Conservation (phyloP, 805 yeast species). For the Yarrowia yakushimensis region DNA sequence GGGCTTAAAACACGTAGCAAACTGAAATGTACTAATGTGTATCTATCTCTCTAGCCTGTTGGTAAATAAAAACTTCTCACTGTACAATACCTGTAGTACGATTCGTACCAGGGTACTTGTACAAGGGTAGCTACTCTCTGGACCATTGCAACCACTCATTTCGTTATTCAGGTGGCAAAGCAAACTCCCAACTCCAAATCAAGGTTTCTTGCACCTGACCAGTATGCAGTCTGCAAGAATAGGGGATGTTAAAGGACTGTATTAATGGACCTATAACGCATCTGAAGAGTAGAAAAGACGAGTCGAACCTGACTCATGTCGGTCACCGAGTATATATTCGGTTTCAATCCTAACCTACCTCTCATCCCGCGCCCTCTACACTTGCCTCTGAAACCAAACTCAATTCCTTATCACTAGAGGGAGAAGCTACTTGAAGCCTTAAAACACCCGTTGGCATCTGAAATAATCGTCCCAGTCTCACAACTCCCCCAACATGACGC, state of each 20-base stretch:
- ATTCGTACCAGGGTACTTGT: too few relatives aligned
- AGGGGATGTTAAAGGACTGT: too few relatives aligned
- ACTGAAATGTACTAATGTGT: too few relatives aligned
- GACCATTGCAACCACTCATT: neutral
- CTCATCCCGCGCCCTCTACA: neutral
- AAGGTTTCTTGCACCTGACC: neutral
- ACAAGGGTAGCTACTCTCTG: too few relatives aligned
- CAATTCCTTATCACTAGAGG: conserved; percentile 20
- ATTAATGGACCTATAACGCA: neutral
- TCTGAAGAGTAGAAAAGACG: neutral
- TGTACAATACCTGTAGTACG: too few relatives aligned
- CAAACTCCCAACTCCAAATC: conserved; percentile 3
- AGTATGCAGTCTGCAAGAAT: neutral
- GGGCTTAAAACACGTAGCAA: too few relatives aligned
- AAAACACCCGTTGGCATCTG: neutral
- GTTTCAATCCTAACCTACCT: neutral
- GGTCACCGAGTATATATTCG: neutral
- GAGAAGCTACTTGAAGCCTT: conserved; percentile 12
- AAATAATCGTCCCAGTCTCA: neutral
- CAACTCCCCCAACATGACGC: conserved; percentile 1
- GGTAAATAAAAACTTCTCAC: too few relatives aligned
- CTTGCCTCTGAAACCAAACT: neutral
- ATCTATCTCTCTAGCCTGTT: too few relatives aligned
- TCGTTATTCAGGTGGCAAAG: conserved; percentile 5
- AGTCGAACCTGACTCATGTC: neutral